Percentiles rank a stretch among this genome's conserved stretches.
Conservation (phyloP, 1,284 basidiomycete genomes). For the Somion occarium region DNA sequence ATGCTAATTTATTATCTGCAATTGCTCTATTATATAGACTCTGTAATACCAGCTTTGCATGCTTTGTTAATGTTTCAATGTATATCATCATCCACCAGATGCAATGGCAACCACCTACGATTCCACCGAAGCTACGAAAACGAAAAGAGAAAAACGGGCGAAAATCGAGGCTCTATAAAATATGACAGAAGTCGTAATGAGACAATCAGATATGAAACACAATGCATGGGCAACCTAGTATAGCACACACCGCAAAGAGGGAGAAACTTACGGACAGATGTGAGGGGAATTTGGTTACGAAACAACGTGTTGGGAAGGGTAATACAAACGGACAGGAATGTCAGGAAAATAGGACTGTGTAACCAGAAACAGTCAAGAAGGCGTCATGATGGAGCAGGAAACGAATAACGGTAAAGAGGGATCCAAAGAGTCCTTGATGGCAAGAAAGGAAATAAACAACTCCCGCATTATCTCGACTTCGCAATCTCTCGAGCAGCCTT, state of each 20-base stretch:
- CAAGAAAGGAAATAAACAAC: background rate
- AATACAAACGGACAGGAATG: no score
- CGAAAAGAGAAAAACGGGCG: background rate
- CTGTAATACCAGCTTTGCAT: background rate
- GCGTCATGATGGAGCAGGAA: background rate
- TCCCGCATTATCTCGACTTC: constrained; percentile 49
- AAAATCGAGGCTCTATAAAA: background rate
- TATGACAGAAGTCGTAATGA: background rate
- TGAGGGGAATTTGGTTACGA: no score
- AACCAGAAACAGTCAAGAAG: background rate
- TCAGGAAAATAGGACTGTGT: background rate
- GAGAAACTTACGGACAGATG: no score
- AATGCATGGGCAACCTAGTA: no score
- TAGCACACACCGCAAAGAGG: no score
- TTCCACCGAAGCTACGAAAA: background rate
- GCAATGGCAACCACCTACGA: background rate
- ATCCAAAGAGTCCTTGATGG: background rate
- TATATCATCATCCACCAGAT: background rate
- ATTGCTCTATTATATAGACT: background rate
- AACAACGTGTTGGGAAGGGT: background rate
- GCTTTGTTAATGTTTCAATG: background rate
- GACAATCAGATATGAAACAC: background rate
- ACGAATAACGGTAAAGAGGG: background rate
- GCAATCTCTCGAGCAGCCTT: constrained; percentile 87
- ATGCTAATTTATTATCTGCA: constrained; percentile 2